phyloP scores from a whole-genome alignment of 2,329 filamentous ascomycete genomes.

The Samsoniella hepiali region DNA sequence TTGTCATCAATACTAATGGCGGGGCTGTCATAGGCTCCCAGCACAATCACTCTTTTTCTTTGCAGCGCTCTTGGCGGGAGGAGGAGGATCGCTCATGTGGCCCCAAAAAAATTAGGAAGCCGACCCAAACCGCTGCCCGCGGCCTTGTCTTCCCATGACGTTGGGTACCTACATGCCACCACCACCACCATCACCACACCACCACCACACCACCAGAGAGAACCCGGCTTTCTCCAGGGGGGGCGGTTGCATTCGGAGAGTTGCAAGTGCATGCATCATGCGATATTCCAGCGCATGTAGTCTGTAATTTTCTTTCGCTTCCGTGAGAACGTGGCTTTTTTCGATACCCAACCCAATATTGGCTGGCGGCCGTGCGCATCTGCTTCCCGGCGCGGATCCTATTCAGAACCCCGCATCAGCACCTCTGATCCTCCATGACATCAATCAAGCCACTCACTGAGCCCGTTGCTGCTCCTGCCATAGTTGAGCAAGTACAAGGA shows the following conservation, averaged over 20 bases:
- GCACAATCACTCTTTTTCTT: no score
- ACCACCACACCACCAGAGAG: no score
- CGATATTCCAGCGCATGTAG: neutral
- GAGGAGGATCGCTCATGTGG: slow-evolving; percentile 1
- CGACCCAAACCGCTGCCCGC: neutral
- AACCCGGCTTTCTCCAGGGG: neutral
- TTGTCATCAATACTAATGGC: slow-evolving; percentile 30
- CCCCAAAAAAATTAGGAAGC: neutral
- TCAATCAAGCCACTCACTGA: neutral
- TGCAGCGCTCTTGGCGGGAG: no score
- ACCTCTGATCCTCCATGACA: neutral
- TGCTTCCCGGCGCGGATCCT: neutral
- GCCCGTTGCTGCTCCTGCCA: neutral
- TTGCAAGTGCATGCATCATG: neutral
- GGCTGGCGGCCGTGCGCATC: neutral
- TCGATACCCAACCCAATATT: slow-evolving; percentile 1
- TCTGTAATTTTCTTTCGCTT: no score
- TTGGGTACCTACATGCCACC: neutral
- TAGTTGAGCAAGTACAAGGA: neutral
- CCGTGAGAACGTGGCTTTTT: neutral
- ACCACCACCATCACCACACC: no score
- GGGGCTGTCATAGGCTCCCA: slow-evolving; percentile 33
- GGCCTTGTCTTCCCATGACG: neutral
- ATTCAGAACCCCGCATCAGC: neutral
- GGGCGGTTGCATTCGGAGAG: neutral